Evolutionary conservation across 2,329 filamentous ascomycete species (phyloP).

Genomic region (Exophiala bonariae): DNA sequence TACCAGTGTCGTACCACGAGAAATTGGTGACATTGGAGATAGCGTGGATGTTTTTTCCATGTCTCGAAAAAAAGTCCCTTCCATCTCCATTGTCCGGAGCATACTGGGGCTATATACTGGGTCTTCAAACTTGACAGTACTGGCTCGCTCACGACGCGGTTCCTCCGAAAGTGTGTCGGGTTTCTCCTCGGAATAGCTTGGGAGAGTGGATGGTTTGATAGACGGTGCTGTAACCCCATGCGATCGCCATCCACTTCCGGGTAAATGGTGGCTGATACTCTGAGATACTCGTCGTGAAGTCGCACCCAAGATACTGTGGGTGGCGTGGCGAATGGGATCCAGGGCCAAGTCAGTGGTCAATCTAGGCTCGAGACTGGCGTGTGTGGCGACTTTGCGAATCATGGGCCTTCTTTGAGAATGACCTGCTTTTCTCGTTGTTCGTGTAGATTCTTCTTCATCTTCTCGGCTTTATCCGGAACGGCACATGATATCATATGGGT

Average conservation of each 20-base stretch:
- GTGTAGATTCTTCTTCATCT: conserved; percentile 17
- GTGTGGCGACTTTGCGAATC: conserved; percentile 13
- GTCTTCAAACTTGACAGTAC: conserved; percentile 21
- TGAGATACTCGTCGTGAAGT: conserved; percentile 21
- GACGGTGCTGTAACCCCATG: too few species aligned
- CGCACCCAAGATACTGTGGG: conserved; percentile 14
- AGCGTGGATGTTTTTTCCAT: not conserved
- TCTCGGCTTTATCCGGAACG: conserved; percentile 18
- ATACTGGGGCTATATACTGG: not conserved
- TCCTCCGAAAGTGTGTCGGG: too few species aligned
- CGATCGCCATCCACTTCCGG: not conserved
- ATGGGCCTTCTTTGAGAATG: not conserved
- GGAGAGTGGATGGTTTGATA: not conserved
- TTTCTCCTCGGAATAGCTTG: conserved; percentile 5
- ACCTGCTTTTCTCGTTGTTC: conserved; percentile 5
- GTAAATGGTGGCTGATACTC: conserved; percentile 12
- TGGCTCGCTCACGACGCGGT: conserved; percentile 7
- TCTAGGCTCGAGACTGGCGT: conserved; percentile 19
- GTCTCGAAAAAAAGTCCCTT: not conserved
- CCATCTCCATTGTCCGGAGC: conserved; percentile 3
- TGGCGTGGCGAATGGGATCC: conserved; percentile 12
- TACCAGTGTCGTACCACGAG: not conserved
- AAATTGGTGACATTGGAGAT: not conserved
- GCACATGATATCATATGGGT: conserved; percentile 12
- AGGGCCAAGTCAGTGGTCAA: conserved; percentile 15